These are phyloP conservation scores for Lagenaria siceraria DNA, from an alignment of 306 rosid species.

Conservation along the genomic window DNA sequence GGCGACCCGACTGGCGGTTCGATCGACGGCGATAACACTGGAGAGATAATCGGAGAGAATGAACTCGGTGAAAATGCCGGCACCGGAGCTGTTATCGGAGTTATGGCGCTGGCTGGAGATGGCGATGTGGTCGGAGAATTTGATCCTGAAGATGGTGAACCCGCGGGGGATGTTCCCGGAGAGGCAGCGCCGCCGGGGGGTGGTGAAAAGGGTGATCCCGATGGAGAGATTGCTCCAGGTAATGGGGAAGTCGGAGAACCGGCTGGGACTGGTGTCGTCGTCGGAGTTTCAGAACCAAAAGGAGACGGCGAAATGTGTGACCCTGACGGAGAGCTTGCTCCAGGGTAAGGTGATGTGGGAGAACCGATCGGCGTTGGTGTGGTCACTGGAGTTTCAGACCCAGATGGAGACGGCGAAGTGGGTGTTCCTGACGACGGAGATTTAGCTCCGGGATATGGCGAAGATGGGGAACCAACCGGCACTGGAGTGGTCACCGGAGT, in stretches of 20 bases:
- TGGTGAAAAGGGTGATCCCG: not conserved
- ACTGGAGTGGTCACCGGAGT: not conserved
- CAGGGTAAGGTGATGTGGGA: constrained; percentile 3
- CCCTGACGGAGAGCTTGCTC: constrained; percentile 3
- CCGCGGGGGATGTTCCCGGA: not conserved
- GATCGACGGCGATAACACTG: not conserved
- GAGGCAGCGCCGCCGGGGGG: not conserved
- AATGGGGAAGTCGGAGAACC: not conserved
- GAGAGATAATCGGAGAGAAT: not conserved
- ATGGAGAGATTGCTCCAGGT: not conserved
- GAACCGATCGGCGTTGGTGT: not conserved
- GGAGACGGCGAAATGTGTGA: not conserved
- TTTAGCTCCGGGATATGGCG: not conserved
- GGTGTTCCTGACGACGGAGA: not conserved
- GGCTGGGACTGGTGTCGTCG: not conserved
- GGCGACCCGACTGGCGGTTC: not conserved
- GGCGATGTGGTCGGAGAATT: constrained; percentile 8
- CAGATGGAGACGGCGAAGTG: too few species aligned
- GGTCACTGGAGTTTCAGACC: too few species aligned
- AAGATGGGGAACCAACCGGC: not conserved
- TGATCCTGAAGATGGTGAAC: constrained; percentile 8
- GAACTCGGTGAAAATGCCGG: not conserved
- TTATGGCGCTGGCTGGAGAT: not conserved
- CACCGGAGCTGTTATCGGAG: not conserved
- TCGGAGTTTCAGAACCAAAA: not conserved